phyloP scores from a whole-genome alignment of 495 filamentous ascomycete species.

The Podospora bellae-mahoneyi region DNA sequence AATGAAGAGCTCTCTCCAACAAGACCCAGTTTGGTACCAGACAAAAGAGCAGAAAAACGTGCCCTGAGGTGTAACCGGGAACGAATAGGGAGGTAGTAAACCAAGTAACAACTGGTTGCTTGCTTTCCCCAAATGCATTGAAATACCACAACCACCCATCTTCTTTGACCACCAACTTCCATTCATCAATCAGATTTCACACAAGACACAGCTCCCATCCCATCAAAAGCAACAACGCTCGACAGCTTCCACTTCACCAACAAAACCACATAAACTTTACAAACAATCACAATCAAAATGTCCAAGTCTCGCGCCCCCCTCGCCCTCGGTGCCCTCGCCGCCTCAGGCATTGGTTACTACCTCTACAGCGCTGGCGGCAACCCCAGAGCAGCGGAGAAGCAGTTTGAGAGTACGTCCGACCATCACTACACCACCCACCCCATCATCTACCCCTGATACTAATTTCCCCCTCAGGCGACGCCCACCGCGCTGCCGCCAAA shows the following conservation, averaged over 20 bases:
- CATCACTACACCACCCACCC: background rate
- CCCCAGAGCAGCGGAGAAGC: slow-evolving; percentile 74
- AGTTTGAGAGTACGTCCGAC: slow-evolving; percentile 65
- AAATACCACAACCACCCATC: background rate
- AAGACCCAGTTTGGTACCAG: background rate
- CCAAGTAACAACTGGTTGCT: background rate
- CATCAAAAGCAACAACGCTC: slow-evolving; percentile 1
- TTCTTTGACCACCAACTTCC: background rate
- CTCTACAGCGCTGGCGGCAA: slow-evolving; percentile 83
- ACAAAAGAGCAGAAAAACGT: background rate
- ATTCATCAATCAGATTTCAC: background rate
- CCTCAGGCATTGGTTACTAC: slow-evolving; percentile 79
- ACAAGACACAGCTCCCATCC: background rate
- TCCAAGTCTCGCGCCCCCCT: slow-evolving; percentile 55
- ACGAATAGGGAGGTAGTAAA: background rate
- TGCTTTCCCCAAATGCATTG: background rate
- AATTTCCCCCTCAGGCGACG: slow-evolving; percentile 53
- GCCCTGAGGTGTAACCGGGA: background rate
- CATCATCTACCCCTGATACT: slow-evolving; percentile 17
- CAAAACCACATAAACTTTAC: slow-evolving; percentile 3
- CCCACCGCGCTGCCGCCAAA: slow-evolving; percentile 59
- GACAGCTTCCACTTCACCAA: background rate
- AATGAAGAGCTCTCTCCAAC: slow-evolving; percentile 4
- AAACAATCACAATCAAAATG: slow-evolving; percentile 37
- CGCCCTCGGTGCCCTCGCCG: slow-evolving; percentile 59